Conservation (phyloP, 768 basidiomycete genomes). For the Suillus ampliporus region DNA sequence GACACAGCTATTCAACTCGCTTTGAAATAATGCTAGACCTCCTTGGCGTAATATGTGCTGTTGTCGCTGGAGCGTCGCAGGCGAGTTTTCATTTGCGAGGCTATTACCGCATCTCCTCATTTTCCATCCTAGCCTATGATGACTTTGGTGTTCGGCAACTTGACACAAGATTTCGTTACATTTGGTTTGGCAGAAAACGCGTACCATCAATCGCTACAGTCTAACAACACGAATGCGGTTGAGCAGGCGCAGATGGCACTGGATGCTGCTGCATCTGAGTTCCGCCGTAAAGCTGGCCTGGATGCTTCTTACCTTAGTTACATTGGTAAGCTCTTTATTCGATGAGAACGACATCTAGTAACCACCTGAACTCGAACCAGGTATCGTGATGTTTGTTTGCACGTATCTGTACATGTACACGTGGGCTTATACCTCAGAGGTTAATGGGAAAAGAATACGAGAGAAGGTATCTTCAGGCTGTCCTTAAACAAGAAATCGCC, state of each 20-base stretch:
- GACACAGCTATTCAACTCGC: constrained; percentile 71
- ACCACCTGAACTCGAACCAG: constrained; percentile 26
- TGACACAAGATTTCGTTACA: constrained; percentile 46
- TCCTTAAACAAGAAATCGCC: constrained; percentile 55
- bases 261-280: constrained; percentile 18
- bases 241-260: constrained; percentile 16
- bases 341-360: background rate
- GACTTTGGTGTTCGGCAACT: constrained; percentile 56
- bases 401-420: constrained; percentile 48
- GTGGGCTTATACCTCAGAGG: constrained; percentile 47
- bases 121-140: constrained; percentile 36
- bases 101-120: background rate
- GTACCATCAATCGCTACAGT: constrained; percentile 10
- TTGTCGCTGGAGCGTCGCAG: constrained; percentile 80
- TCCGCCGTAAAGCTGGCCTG: constrained; percentile 35
- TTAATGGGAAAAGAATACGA: constrained; percentile 52
- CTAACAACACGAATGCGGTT: constrained; percentile 18
- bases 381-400: constrained; percentile 50
- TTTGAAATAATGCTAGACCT: constrained; percentile 69
- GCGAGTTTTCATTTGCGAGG: constrained; percentile 41
- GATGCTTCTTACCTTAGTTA: constrained; percentile 46
- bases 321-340: constrained; percentile 39
- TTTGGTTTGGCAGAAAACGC: constrained; percentile 28
- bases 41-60: constrained; percentile 75
- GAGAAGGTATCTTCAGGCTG: constrained; percentile 52